A percentile compares a stretch with the other conserved stretches of the same genome.
These are phyloP conservation scores for Saussurea involucrata DNA, from an alignment of 129 eudicot genomes.

Conservation along the genomic window DNA sequence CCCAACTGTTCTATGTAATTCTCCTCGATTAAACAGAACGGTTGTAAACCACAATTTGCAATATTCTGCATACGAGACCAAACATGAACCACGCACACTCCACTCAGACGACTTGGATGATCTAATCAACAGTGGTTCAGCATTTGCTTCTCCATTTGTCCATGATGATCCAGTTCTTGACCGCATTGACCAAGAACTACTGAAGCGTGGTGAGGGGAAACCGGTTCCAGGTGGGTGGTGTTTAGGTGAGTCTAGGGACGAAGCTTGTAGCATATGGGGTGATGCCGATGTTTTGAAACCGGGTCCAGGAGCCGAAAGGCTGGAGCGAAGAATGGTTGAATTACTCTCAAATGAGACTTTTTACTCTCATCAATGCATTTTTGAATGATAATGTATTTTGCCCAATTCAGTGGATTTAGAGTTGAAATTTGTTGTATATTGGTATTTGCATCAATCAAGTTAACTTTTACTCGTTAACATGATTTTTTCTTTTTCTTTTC, in stretches of 20 bases:
- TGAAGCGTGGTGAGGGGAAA: constrained; percentile 50
- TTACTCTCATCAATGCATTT: constrained; percentile 53
- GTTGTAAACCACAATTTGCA: constrained; percentile 68
- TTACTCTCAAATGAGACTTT: constrained; percentile 47
- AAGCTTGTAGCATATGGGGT: constrained; percentile 74
- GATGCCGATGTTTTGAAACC: constrained; percentile 90
- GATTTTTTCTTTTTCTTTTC: not conserved
- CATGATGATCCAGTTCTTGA: constrained; percentile 68
- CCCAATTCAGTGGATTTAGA: not conserved
- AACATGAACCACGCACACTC: constrained; percentile 43
- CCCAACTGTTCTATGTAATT: constrained; percentile 80
- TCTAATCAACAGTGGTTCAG: constrained; percentile 68
- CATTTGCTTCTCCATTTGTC: constrained; percentile 70
- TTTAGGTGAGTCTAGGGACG: constrained; percentile 47
- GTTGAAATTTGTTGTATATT: constrained; percentile 25
- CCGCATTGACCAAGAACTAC: constrained; percentile 61
- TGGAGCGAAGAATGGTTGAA: constrained; percentile 55
- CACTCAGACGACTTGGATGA: constrained; percentile 41
- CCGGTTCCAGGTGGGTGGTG: constrained; percentile 99
- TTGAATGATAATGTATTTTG: constrained; percentile 35
- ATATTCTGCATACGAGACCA: constrained; percentile 42
- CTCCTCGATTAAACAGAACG: constrained; percentile 57
- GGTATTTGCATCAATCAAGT: constrained; percentile 19
- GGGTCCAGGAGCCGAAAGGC: constrained; percentile 69
- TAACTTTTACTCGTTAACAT: not conserved